Base-by-base conservation (phyloP, 2,329 filamentous ascomycete genomes). In the Seiridium cupressi region DNA sequence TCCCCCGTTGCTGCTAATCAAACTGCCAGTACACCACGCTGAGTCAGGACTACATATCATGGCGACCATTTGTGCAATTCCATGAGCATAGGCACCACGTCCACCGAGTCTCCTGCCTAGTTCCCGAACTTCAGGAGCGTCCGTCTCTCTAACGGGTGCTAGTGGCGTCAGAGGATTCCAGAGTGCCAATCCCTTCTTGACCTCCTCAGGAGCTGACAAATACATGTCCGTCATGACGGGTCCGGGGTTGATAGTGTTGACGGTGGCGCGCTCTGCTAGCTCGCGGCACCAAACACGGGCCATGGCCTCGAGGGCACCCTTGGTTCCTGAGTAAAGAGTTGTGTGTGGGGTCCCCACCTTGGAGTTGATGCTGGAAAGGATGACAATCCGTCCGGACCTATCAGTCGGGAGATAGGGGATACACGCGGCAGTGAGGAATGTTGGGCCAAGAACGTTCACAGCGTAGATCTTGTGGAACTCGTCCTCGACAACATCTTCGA, bases 251-350 rank as follows among this genome's bases (percentile, higher is more conserved):
- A 88, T 78, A 2, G 82, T 79, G 69, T 87, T 87, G 61, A 86
- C 84, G 7, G 83, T 86, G 34, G 77, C 79, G 31, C 79, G 73
- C 64, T 85, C 83, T 11, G 78, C 76, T 56, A 88, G 73, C 72
- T 88, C 85, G 26, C 84, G 77, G 4, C 82, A 77, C 85, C 85
- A 88, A 0, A 82, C 81, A 26, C 85, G 76, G n/a, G 85, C 87
- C 81, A 88, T 85, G 44, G 82, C 80, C 69, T 88, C 85, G 7
- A 88, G 70, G 0, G 85, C 84, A 1, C 82, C 85, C 68, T 88
- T 88, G 55, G 81, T 85, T n/a, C 83, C 85, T 8, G 82, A 83
- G 66, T 88, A 88, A 53, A 87, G 77, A 9, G 79, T 81, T 64
- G 86, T 83, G 40, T 77, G 75, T 51, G 78, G 74, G 61, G 83